Base-by-base conservation (phyloP, 306 rosid genomes). In the Prunus campanulata region DNA sequence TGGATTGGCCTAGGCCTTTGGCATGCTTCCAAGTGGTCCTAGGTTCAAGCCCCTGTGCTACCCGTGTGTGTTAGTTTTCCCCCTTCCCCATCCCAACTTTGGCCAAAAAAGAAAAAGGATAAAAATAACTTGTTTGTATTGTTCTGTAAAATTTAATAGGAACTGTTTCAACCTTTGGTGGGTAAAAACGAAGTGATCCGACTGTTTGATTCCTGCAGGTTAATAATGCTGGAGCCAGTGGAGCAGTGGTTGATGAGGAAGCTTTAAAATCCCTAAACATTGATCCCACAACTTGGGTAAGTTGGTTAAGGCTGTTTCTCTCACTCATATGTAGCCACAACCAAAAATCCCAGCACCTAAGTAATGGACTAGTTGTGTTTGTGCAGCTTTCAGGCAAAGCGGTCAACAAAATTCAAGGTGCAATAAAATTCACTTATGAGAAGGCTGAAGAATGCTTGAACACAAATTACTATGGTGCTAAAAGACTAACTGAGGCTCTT, bases 221-320 rank as follows among this genome's bases (percentile, higher is more conserved):
- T 42, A 88, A 88, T 35, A 88, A 88, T 71, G 90, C 92, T 42
- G 92, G 88, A 44, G 85, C 82, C 49, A 20, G 66, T n/a, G 88
- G 88, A 42, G 79, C 50, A 25, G 61, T 71, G 50, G 85, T 86
- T 54, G 86, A 73, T 72, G 88, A 74, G 71, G 80, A 88, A 74
- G 74, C 47, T 3, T 51, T 86, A 61, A 83, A 80, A 79, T 84
- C 88, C 55, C 27, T 83, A 19, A 80, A 86, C 77, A 80, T 86
- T 59, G 87, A 88, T 67, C 71, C 85, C 19, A 25, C 66, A 30
- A 8, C 54, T 69, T 88, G 90, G 92, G 90, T 88, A 72, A 47
- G 67, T 60, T 63, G 39, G 20, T 48, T 20, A 12, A 32, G 3
- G 8, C 25, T 42, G 42, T 22, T 20, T 35, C 54, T 64, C 44